Conservation (phyloP, 2,329 filamentous ascomycete genomes). For the Penicillium sp. region DNA sequence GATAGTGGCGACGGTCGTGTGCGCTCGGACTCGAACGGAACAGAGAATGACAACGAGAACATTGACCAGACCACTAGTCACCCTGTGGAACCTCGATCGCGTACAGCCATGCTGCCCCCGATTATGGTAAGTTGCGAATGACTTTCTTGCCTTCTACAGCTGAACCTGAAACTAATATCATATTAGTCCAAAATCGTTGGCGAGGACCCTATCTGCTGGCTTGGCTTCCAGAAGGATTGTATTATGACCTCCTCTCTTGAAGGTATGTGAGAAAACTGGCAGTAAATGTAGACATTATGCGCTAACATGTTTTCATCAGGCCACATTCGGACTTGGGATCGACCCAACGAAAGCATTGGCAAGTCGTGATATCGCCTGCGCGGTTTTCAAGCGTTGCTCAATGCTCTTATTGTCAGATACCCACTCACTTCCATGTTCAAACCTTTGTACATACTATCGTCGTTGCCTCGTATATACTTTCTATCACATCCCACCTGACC, state of each 20-base stretch:
- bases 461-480: background rate
- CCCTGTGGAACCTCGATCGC: conserved; percentile 78
- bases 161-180: conserved; percentile 11
- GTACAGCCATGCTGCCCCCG: conserved; percentile 83
- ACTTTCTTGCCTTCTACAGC: background rate
- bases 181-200: conserved; percentile 77
- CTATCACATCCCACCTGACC: no score
- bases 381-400: background rate
- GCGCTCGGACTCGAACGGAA: conserved; percentile 71
- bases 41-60: conserved; percentile 44
- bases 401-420: conserved; percentile 4
- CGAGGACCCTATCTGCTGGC: conserved; percentile 81
- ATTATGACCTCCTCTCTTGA: conserved; percentile 91
- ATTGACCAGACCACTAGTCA: conserved; percentile 69
- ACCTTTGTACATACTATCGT: background rate
- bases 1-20: conserved; percentile 62
- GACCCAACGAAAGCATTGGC: conserved; percentile 54
- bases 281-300: conserved; percentile 4
- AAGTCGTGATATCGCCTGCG: conserved; percentile 20
- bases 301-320: conserved; percentile 50
- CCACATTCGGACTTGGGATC: conserved; percentile 74
- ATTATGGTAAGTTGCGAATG: conserved; percentile 69
- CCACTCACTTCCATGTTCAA: background rate
- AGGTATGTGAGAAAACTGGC: conserved; percentile 58
- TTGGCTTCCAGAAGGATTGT: conserved; percentile 90